phyloP scores from a whole-genome alignment of 1,284 basidiomycete genomes.

The Puccinia polysora region DNA sequence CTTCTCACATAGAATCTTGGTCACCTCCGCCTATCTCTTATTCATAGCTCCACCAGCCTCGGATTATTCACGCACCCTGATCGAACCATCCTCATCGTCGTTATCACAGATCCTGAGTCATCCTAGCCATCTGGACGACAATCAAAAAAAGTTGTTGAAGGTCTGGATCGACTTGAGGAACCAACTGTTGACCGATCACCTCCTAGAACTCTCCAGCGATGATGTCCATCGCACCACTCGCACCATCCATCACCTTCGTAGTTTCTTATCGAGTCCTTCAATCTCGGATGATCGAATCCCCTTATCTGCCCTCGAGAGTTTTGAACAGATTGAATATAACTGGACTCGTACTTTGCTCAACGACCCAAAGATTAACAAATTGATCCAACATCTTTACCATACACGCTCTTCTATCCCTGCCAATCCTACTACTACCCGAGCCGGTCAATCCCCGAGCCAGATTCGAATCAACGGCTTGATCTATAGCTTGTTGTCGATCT shows the following conservation, averaged over 20 bases:
- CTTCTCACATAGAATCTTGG: slow-evolving; percentile 34
- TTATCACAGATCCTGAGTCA: no score
- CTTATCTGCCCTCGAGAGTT: not conserved
- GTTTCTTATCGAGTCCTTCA: not conserved
- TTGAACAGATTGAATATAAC: slow-evolving; percentile 18
- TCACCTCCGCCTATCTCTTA: slow-evolving; percentile 24
- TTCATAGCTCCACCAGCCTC: slow-evolving; percentile 9
- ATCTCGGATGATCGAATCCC: not conserved
- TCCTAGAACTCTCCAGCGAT: no score
- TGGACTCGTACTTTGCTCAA: slow-evolving; percentile 35
- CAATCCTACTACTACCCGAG: no score
- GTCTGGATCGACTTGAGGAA: slow-evolving; percentile 30
- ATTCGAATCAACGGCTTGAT: slow-evolving; percentile 13
- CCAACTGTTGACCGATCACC: no score
- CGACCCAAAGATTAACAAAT: slow-evolving; percentile 28
- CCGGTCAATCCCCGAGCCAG: not conserved
- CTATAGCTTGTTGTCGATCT: slow-evolving; percentile 31
- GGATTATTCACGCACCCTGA: slow-evolving; percentile 3
- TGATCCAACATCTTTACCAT: slow-evolving; percentile 27
- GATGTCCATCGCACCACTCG: not conserved
- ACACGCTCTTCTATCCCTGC: not conserved
- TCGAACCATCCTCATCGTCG: not conserved
- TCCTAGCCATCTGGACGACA: not conserved
- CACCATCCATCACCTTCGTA: not conserved
- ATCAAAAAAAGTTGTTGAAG: slow-evolving; percentile 5